phyloP scores from a whole-genome alignment of 2,329 filamentous ascomycete species.

The Pseudogymnoascus sp. region DNA sequence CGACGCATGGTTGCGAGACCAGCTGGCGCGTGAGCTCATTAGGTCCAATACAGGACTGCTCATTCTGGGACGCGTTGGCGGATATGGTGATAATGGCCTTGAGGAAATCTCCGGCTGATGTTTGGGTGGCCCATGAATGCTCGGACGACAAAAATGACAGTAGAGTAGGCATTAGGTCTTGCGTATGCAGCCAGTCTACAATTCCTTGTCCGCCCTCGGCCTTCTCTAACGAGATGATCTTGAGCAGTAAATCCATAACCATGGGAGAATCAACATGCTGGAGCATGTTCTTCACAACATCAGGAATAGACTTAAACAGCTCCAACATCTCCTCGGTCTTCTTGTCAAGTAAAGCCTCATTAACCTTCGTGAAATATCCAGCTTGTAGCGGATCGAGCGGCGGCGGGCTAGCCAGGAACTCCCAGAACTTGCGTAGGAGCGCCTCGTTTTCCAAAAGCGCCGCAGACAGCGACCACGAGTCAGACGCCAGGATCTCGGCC shows the following conservation, averaged over 20 bases:
- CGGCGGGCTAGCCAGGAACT: conserved; percentile 73
- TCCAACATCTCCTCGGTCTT: conserved; percentile 97
- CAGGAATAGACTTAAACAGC: conserved; percentile 75
- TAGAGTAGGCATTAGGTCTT: conserved; percentile 77
- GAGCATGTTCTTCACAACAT: conserved; percentile 75
- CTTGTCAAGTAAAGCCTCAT: conserved; percentile 93
- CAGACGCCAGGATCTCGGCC: conserved; percentile 86
- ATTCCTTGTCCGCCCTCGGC: conserved; percentile 85
- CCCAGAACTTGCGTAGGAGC: conserved; percentile 79
- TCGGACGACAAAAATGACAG: conserved; percentile 80
- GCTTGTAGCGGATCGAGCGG: conserved; percentile 89
- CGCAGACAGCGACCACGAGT: conserved; percentile 95
- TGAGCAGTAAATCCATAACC: conserved; percentile 94
- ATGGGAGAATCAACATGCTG: conserved; percentile 94
- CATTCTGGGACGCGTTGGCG: conserved; percentile 93
- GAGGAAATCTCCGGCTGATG: conserved; percentile 91
- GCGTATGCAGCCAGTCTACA: conserved; percentile 91
- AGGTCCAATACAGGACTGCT: conserved; percentile 96
- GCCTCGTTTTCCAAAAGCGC: conserved; percentile 77
- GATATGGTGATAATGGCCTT: conserved; percentile 99
- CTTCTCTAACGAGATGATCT: conserved; percentile 94
- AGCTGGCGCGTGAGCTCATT: conserved; percentile 94
- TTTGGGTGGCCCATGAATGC: conserved; percentile 83
- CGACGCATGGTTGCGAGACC: conserved; percentile 76
- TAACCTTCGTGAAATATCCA: conserved; percentile 97